Evolutionary conservation across 768 basidiomycete species (phyloP), one percentile per base, ranked within the genome.

Genomic region (Gymnopilus junonius): DNA sequence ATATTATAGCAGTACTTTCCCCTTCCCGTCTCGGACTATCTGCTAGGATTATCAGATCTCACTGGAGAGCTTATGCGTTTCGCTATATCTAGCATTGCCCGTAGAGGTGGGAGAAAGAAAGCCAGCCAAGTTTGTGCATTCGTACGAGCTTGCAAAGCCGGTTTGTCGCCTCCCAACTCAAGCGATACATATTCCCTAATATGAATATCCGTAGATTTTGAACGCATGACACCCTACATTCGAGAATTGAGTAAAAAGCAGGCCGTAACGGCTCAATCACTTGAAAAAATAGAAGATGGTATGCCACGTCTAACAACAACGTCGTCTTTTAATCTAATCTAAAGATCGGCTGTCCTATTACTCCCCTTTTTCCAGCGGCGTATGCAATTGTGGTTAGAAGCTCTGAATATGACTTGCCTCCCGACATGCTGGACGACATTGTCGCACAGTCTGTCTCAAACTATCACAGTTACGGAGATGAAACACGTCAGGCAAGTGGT

Each of bases 51-150:
- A 29, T 93, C 94, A 7, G 97, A 99, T 76, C 83, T 99, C 21
- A 97, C 95, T 0, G 97, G 97, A 45, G 97, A 99, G 76, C 85
- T 99, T 25, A 98, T 99, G 97, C 86, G 97, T 34, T 91, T 90
- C 65, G 95, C 94, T 11, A 97, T 98, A 63, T 92, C 94, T 48
- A 86, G 91, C 48, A 86, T 95, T 42, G 79, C 87, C 2, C 84
- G 82, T 15, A 85, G 84, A 48, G 90, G 90, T 2, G 90, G 90
- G 3, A 85, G 86, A 11, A 75, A 79, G 61, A 86, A 83, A 69
- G 90, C 91, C 1, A 78, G 76, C 20, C 79, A 87, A 64, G 83
- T 92, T 6, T 90, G 91, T 69, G 76, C 77, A 15, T 92, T 94
- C 70, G 91, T 95, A 17, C 79, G 92, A 61, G 79, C 79, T 35